Percentiles rank a stretch among this genome's conserved stretches.
phyloP scores from a whole-genome alignment of 129 eudicot species.

The Apium graveolens region DNA sequence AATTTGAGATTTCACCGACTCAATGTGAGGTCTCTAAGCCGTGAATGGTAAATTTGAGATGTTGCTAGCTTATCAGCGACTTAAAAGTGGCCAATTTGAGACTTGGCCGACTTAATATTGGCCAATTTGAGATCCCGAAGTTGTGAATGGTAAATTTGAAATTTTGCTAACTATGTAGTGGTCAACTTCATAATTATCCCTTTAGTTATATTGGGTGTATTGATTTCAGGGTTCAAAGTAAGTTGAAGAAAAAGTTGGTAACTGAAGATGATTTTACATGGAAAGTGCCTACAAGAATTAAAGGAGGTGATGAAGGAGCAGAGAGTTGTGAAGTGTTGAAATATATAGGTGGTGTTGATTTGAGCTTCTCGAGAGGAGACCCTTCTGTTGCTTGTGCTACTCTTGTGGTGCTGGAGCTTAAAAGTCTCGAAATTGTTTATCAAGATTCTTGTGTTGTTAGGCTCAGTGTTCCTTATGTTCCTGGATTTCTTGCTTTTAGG shows the following conservation, averaged over 20 bases:
- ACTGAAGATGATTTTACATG: constrained; percentile 59
- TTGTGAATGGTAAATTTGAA: no score
- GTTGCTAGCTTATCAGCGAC: no score
- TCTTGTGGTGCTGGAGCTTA: constrained; percentile 65
- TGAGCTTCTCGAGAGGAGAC: constrained; percentile 66
- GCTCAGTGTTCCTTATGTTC: constrained; percentile 64
- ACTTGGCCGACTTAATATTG: no score
- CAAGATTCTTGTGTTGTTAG: constrained; percentile 51
- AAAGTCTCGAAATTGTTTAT: constrained; percentile 50
- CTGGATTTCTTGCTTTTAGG: constrained; percentile 93
- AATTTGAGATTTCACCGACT: no score
- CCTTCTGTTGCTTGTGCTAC: constrained; percentile 77
- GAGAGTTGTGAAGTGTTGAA: constrained; percentile 37
- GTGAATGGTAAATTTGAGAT: no score
- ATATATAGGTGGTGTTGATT: constrained; percentile 86
- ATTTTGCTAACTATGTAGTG: no score
- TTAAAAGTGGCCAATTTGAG: no score
- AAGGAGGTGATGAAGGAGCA: constrained; percentile 14
- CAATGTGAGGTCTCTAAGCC: no score
- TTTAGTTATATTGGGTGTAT: constrained; percentile 3
- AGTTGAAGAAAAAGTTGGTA: constrained; percentile 45
- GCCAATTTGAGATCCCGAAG: no score
- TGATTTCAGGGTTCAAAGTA: constrained; percentile 58
- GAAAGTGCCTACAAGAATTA: constrained; percentile 26
- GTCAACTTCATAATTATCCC: no score